Percentiles rank a stretch among this genome's conserved stretches.
Conservation (phyloP, 1,284 basidiomycete genomes). For the Ustilago tritici region DNA sequence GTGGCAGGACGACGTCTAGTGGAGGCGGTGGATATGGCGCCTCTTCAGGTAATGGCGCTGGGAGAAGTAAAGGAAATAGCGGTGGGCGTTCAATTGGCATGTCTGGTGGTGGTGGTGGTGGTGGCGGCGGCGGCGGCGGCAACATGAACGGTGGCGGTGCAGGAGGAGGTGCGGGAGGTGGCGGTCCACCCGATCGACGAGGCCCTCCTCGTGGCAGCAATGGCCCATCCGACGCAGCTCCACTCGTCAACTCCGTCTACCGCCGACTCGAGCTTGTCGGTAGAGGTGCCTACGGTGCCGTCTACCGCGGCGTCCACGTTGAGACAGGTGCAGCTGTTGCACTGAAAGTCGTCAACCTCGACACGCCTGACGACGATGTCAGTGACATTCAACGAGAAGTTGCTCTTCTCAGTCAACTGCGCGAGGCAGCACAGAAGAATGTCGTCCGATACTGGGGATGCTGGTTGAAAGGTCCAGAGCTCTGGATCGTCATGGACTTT, state of each 20-base stretch:
- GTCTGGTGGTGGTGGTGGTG: conserved; percentile 16
- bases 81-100: conserved; percentile 26
- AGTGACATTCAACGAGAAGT: conserved; percentile 97
- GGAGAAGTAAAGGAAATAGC: conserved; percentile 7
- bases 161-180: conserved; percentile 38
- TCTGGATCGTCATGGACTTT: conserved; percentile 99
- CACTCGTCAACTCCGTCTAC: conserved; percentile 54
- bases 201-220: conserved; percentile 26
- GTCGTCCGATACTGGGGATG: conserved; percentile 97
- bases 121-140: conserved; percentile 11
- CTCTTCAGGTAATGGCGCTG: conserved; percentile 4
- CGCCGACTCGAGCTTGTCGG: conserved; percentile 65
- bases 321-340: conserved; percentile 87
- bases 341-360: conserved; percentile 97
- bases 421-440: conserved; percentile 81
- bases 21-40: conserved; percentile 8
- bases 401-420: conserved; percentile 87
- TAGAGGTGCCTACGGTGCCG: conserved; percentile 67
- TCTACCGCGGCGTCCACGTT: conserved; percentile 75
- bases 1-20: conserved; percentile 17
- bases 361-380: conserved; percentile 91
- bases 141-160: conserved; percentile 21
- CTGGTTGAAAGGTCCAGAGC: conserved; percentile 89
- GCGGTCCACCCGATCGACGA: conserved; percentile 40
- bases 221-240: conserved; percentile 16